A percentile compares a stretch with the other conserved stretches of the same genome.
Evolutionary conservation across 73 alveolate genomes (phyloP).

Genomic region (Paraurostyla sp.): DNA sequence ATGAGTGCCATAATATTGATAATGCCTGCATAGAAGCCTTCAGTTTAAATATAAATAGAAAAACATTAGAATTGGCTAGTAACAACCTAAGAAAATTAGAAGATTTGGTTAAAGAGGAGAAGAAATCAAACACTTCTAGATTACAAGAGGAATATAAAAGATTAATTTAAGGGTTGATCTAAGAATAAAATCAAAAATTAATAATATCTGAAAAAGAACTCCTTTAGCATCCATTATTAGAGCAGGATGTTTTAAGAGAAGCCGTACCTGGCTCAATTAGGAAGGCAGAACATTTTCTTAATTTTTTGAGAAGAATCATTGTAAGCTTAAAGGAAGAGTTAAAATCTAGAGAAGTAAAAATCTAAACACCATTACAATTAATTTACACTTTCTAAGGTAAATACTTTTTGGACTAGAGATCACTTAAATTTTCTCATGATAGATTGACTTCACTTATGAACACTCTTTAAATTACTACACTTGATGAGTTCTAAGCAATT

Average conservation of each 20-base stretch:
- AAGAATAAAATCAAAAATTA: constrained; percentile 40
- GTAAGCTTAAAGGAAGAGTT: constrained; percentile 74
- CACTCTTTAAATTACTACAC: constrained; percentile 77
- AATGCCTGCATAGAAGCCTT: constrained; percentile 90
- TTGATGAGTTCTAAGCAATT: constrained; percentile 80
- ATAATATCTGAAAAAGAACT: constrained; percentile 46
- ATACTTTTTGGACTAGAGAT: constrained; percentile 75
- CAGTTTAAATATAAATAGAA: constrained; percentile 80
- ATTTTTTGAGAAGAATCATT: constrained; percentile 77
- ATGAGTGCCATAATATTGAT: constrained; percentile 92
- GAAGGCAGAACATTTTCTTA: constrained; percentile 86
- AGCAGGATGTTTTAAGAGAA: constrained; percentile 78
- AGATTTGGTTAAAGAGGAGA: constrained; percentile 75
- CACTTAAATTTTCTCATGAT: constrained; percentile 83
- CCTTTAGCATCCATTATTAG: constrained; percentile 34
- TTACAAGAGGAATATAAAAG: constrained; percentile 80
- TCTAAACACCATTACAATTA: constrained; percentile 76
- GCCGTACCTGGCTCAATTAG: constrained; percentile 86
- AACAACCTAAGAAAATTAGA: constrained; percentile 76
- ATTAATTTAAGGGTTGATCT: constrained; percentile 73
- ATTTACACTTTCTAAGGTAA: constrained; percentile 73
- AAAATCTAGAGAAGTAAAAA: constrained; percentile 77
- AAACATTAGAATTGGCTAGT: constrained; percentile 75
- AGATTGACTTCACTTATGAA: constrained; percentile 77
- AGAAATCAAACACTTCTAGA: constrained; percentile 64